Percentiles rank a stretch among this genome's conserved stretches.
phyloP scores from a whole-genome alignment of 805 yeast genomes.

The Metschnikowia colocasiae region DNA sequence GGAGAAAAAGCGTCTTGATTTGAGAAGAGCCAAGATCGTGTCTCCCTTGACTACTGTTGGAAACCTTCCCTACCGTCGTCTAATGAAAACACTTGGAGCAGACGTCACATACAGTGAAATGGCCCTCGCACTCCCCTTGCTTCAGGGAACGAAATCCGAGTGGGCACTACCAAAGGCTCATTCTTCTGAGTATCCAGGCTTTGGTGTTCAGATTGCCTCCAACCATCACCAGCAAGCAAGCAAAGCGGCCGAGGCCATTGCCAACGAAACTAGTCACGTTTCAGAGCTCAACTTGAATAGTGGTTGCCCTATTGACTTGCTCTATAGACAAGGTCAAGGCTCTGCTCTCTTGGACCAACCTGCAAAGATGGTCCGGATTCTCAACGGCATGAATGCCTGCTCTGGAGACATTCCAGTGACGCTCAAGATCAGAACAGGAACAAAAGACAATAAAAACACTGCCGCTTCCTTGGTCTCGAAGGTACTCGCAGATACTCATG shows the following conservation, averaged over 20 bases:
- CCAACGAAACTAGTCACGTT: conserved; percentile 54
- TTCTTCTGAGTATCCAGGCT: conserved; percentile 73
- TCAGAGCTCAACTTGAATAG: conserved; percentile 87
- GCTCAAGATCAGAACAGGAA: conserved; percentile 89
- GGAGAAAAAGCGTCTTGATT: conserved; percentile 77
- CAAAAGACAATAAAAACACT: conserved; percentile 78
- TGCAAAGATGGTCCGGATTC: conserved; percentile 68
- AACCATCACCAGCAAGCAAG: conserved; percentile 91
- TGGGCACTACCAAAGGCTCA: conserved; percentile 98
- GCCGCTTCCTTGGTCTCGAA: conserved; percentile 76
- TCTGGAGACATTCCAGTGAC: conserved; percentile 92
- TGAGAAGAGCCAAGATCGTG: conserved; percentile 73
- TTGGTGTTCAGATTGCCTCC: conserved; percentile 91
- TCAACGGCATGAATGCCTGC: conserved; percentile 84
- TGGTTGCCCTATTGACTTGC: conserved; percentile 95
- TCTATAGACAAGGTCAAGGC: conserved; percentile 95
- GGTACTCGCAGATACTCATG: conserved; percentile 72
- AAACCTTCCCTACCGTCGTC: conserved; percentile 88
- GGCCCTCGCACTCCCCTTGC: conserved; percentile 83
- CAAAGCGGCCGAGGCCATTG: conserved; percentile 81
- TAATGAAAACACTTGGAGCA: conserved; percentile 87
- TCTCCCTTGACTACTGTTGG: conserved; percentile 98
- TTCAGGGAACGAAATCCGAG: conserved; percentile 89
- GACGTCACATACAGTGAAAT: conserved; percentile 93
- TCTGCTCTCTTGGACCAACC: conserved; percentile 90